These are phyloP conservation scores for Aspergillus indologenus DNA, from an alignment of 495 filamentous ascomycete species.

Conservation along the genomic window DNA sequence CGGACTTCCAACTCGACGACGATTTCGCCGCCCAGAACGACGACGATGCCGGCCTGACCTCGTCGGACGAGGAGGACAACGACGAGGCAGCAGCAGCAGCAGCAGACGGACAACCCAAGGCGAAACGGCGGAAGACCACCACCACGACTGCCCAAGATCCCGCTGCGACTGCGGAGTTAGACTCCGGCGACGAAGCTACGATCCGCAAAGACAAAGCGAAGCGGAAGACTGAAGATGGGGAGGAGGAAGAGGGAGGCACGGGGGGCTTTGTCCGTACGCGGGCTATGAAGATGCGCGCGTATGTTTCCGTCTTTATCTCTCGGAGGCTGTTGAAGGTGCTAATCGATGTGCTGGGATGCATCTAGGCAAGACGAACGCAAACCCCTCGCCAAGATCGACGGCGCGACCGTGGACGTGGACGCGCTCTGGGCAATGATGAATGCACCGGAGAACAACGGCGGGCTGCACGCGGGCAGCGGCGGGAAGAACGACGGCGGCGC, in stretches of 20 bases:
- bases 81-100: constrained; percentile 28
- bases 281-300: constrained; percentile 61
- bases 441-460: constrained; percentile 29
- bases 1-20: constrained; percentile 66
- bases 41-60: constrained; percentile 28
- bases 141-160: constrained; percentile 27
- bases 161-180: constrained; percentile 38
- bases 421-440: constrained; percentile 82
- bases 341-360: neutral
- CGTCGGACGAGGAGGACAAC: constrained; percentile 26
- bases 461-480: constrained; percentile 16
- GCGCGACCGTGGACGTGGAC: constrained; percentile 85
- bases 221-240: constrained; percentile 46
- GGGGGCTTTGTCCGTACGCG: constrained; percentile 84
- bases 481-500: constrained; percentile 18
- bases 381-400: constrained; percentile 58
- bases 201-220: constrained; percentile 58
- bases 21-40: constrained; percentile 49
- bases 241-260: constrained; percentile 62
- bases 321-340: neutral
- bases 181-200: constrained; percentile 77
- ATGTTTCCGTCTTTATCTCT: constrained; percentile 17
- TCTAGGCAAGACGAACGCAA: constrained; percentile 50
- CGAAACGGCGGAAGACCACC: constrained; percentile 40
- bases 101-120: neutral